phyloP scores from a whole-genome alignment of 129 eudicot genomes.

The Ambrosia trifida region DNA sequence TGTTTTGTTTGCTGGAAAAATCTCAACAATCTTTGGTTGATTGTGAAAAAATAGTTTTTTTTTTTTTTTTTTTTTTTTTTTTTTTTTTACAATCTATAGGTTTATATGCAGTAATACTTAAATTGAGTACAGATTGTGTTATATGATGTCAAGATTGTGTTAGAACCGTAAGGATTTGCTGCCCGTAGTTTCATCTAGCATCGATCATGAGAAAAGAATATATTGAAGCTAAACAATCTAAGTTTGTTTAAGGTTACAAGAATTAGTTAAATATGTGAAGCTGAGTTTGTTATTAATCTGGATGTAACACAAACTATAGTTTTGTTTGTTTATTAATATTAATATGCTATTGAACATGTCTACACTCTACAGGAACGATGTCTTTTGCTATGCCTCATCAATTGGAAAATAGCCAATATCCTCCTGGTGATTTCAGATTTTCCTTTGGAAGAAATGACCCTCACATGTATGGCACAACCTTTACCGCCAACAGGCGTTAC shows the following conservation, averaged over 20 bases:
- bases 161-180: conserved; percentile 4
- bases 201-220: conserved; percentile 11
- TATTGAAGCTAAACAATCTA: not conserved
- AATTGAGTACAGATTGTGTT: conserved; percentile 5
- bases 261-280: conserved; percentile 10
- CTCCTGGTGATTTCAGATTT: conserved; percentile 42
- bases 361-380: conserved; percentile 59
- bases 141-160: conserved; percentile 5
- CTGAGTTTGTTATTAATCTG: conserved; percentile 3
- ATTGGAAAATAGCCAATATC: conserved; percentile 48
- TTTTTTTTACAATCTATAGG: too few relatives aligned
- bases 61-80: too few relatives aligned
- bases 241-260: conserved; percentile 6
- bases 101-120: conserved; percentile 13
- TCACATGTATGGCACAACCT: conserved; percentile 26
- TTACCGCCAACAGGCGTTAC: conserved; percentile 28
- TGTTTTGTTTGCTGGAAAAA: too few relatives aligned
- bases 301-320: not conserved
- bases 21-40: too few relatives aligned
- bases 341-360: conserved; percentile 23
- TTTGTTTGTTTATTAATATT: not conserved
- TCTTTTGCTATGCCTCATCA: conserved; percentile 57
- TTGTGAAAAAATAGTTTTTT: too few relatives aligned
- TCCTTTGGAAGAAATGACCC: conserved; percentile 46
- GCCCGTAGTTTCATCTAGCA: not conserved